Evolutionary conservation across 2,329 filamentous ascomycete species (phyloP).

Genomic region (Phaeophleospora eucalypticola): DNA sequence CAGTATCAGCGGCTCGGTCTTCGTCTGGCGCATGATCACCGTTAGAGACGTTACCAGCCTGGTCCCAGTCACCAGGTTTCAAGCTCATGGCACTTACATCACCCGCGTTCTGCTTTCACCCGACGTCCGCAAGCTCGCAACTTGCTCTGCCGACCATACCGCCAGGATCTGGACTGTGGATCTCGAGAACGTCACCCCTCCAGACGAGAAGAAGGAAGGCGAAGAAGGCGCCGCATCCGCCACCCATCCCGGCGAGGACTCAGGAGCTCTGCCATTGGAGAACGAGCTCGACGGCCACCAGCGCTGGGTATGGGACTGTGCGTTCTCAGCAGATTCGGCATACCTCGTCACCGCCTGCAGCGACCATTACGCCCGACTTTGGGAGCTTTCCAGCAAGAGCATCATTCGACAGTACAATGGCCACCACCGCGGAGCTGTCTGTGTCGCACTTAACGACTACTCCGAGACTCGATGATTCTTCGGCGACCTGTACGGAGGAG

Average conservation of each 20-base stretch:
- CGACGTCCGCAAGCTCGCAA: constrained; percentile 89
- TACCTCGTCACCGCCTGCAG: constrained; percentile 91
- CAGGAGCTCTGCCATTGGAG: constrained; percentile 69
- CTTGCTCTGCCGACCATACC: constrained; percentile 89
- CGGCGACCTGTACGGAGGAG: too few species aligned
- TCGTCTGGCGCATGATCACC: constrained; percentile 92
- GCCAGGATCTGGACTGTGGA: constrained; percentile 96
- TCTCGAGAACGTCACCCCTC: constrained; percentile 37
- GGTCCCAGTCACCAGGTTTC: constrained; percentile 82
- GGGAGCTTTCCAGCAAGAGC: constrained; percentile 80
- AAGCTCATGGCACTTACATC: constrained; percentile 87
- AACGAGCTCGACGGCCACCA: constrained; percentile 87
- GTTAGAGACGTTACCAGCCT: constrained; percentile 77
- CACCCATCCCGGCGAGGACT: constrained; percentile 23
- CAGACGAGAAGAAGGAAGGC: constrained; percentile 14
- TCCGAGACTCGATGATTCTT: constrained; percentile 27
- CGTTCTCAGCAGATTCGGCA: constrained; percentile 87
- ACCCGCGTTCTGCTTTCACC: constrained; percentile 87
- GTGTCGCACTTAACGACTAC: constrained; percentile 81
- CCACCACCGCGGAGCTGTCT: constrained; percentile 86
- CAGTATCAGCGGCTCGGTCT: constrained; percentile 85
- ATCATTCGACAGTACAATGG: constrained; percentile 95
- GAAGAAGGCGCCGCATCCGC: constrained; percentile 11
- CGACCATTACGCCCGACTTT: constrained; percentile 87
- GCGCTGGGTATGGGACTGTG: constrained; percentile 96